These are phyloP conservation scores for Trifolium fragiferum DNA, from an alignment of 306 rosid species.

Conservation along the genomic window DNA sequence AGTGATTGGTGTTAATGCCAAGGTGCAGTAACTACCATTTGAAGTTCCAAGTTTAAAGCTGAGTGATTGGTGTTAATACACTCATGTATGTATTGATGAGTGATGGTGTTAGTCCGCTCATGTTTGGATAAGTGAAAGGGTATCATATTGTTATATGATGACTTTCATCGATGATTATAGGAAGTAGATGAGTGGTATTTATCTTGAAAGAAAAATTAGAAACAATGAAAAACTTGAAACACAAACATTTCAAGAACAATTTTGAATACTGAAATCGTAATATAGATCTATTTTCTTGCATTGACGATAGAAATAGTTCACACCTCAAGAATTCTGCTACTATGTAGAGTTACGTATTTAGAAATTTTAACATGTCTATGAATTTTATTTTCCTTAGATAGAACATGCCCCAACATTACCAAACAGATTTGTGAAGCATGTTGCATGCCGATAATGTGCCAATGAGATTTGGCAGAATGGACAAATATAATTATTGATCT, in stretches of 20 bases:
- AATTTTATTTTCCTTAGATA: background rate
- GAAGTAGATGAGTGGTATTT: background rate
- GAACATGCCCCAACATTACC: background rate
- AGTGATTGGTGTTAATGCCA: slow-evolving; percentile 9
- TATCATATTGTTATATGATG: background rate
- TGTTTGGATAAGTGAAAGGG: background rate
- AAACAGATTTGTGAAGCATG: slow-evolving; percentile 30
- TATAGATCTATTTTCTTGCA: slow-evolving; percentile 19
- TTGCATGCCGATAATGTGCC: slow-evolving; percentile 20
- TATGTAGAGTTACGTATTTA: background rate
- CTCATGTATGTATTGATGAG: background rate
- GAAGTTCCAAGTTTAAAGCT: slow-evolving; percentile 12
- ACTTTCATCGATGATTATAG: background rate
- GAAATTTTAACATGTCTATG: background rate
- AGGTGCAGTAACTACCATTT: slow-evolving; percentile 15
- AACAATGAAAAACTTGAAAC: slow-evolving; percentile 1
- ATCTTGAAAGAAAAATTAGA: slow-evolving; percentile 6
- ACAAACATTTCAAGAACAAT: background rate
- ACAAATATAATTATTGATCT: background rate
- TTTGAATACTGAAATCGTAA: background rate
- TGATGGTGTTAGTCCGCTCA: slow-evolving; percentile 1
- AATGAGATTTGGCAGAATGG: slow-evolving; percentile 24
- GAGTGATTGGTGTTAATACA: slow-evolving; percentile 20
- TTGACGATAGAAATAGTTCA: background rate
- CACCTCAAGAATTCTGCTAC: slow-evolving; percentile 28